Conservation (phyloP, 768 basidiomycete species). For the Rhodotorula graminis region DNA sequence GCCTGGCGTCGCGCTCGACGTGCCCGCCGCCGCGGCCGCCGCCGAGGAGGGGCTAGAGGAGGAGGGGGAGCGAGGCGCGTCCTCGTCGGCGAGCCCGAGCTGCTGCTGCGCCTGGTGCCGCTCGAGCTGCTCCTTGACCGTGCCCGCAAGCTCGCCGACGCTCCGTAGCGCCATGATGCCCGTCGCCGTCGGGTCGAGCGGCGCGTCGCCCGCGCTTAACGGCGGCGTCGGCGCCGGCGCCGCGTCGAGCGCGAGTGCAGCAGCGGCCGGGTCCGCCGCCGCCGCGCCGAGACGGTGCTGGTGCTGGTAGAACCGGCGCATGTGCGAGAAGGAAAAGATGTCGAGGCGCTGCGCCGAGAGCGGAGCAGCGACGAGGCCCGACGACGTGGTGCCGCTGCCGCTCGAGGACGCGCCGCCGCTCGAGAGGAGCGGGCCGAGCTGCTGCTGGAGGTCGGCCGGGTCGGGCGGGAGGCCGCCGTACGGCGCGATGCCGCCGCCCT, state of each 20-base stretch:
- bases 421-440: slow-evolving; percentile 6
- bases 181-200: slow-evolving; percentile 57
- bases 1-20: neutral
- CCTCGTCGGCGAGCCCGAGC: neutral
- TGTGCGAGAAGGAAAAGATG: slow-evolving; percentile 74
- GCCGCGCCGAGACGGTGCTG: neutral
- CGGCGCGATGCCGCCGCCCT: slow-evolving; percentile 53
- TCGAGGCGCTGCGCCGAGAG: slow-evolving; percentile 51
- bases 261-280: neutral
- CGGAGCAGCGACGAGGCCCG: slow-evolving; percentile 9
- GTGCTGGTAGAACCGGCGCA: slow-evolving; percentile 49
- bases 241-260: slow-evolving; percentile 47
- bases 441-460: slow-evolving; percentile 6
- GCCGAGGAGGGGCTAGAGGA: too few relatives aligned
- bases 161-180: slow-evolving; percentile 58
- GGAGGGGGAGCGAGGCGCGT: neutral
- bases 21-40: neutral
- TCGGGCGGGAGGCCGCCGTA: slow-evolving; percentile 65
- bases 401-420: too few relatives aligned
- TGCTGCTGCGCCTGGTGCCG: slow-evolving; percentile 1
- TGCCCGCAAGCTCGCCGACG: slow-evolving; percentile 58
- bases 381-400: neutral
- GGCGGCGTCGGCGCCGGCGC: slow-evolving; percentile 36
- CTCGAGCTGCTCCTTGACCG: slow-evolving; percentile 71
- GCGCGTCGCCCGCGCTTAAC: neutral